Base-by-base conservation (phyloP, 1,284 basidiomycete species). In the Apiotrichum siamense region DNA sequence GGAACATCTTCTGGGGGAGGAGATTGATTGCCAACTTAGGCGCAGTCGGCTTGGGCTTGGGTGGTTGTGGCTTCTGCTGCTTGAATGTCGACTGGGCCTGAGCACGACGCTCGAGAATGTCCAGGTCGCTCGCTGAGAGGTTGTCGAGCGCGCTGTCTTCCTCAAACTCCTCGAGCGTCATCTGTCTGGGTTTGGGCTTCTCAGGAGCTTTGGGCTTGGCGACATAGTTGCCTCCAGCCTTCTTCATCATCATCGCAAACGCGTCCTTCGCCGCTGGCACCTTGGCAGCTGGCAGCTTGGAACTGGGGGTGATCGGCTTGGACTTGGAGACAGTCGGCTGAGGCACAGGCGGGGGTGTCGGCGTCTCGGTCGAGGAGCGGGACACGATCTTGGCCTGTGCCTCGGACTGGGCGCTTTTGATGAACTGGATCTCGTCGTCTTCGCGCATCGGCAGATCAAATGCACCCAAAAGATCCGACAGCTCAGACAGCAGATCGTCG, bases 211-310 rank as follows among this genome's bases (percentile, higher is more conserved):
- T 43, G 20, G 52, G 24, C 10, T 46, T 21, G 15, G 59, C 42
- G 6, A 47, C 23, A 37, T 60, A 52, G 7, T 40, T 47, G 10
- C 55, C 56, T 5, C 62, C 64, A 18, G 70, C 64, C 15, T 62
- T 59, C 26, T 62, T 62, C 72, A 74, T 73, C 67, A 74, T 65
- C 50, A 67, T 62, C 10, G 63, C 60, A 46, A 75, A 73, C 5
- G 70, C 73, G 54, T 75, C 66, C 54, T 61, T 62, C n/a, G 29
- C 29, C 21, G 33, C 6, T 18, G 52, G 35, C 9, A 51, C 27
- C 37, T 57, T 55, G 7, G 29, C 38, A 10, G 23, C 1, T 1
- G 7, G 12, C 39, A 20, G 26, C 20, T 43, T 7, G 10, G 12
- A 7, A 15, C 25, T 27, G 3, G 9, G 10, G 18, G 4, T 18